These are phyloP conservation scores for Mentha longifolia DNA, from an alignment of 257 asterid species.

Conservation along the genomic window DNA sequence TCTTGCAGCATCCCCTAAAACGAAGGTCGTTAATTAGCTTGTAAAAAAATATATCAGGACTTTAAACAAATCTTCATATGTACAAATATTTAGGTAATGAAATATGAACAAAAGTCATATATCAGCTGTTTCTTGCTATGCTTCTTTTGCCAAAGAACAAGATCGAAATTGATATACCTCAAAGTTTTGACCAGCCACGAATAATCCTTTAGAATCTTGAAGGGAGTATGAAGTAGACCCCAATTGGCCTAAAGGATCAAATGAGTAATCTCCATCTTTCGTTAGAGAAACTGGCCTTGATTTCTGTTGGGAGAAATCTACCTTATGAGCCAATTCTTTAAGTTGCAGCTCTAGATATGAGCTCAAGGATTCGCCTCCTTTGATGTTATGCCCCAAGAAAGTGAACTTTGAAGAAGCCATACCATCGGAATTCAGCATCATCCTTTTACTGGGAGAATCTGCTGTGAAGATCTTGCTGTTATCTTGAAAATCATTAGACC, in stretches of 20 bases:
- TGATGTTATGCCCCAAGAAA: conserved; percentile 44
- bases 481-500: conserved; percentile 45
- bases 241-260: conserved; percentile 34
- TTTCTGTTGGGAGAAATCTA: conserved; percentile 57
- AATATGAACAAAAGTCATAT: neutral
- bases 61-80: conserved; percentile 1
- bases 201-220: conserved; percentile 38
- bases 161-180: conserved; percentile 44
- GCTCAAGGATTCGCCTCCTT: conserved; percentile 67
- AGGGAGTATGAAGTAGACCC: conserved; percentile 39
- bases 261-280: conserved; percentile 40
- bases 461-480: conserved; percentile 39
- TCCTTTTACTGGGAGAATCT: conserved; percentile 53
- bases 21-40: conserved; percentile 2
- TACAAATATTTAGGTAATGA: neutral
- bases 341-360: conserved; percentile 77
- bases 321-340: conserved; percentile 63
- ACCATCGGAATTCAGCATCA: conserved; percentile 46
- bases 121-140: neutral
- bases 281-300: conserved; percentile 33
- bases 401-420: conserved; percentile 46
- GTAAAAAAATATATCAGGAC: neutral
- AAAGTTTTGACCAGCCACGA: conserved; percentile 31
- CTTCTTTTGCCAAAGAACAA: neutral
- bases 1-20: conserved; percentile 48